Base-by-base conservation (phyloP, 768 basidiomycete genomes). In the Lyophyllum semitale region DNA sequence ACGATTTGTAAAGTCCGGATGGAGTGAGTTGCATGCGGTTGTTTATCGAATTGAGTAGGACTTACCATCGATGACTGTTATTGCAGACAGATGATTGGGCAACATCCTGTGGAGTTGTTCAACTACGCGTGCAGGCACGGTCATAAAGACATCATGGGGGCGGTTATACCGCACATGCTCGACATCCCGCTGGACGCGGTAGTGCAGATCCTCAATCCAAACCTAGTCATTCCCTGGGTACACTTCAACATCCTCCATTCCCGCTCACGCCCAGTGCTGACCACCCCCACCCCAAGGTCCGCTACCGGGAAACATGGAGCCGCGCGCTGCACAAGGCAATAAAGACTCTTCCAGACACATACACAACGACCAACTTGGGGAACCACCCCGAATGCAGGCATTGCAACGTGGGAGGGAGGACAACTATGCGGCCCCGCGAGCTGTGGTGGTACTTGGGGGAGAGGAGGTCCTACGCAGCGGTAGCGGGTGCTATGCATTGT, bases 1-100 rank as follows among this genome's bases (percentile, higher is more conserved):
- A 45, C 26, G 32, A 38, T 56, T 5, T 59, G 50, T 35, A 26
- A 48, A 17, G n/a, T 48, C 7, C 45, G 45, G 1, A 57, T 57
- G 55, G 38, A 48, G 55, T 51, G 44, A 45, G 54, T 35, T 11
- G n/a, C n/a, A n/a, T n/a, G n/a, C n/a, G n/a, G n/a, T n/a, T n/a
- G n/a, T n/a, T n/a, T n/a, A n/a, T n/a, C n/a, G n/a, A n/a, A n/a
- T n/a, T n/a, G n/a, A n/a, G n/a, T n/a, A n/a, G n/a, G n/a, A 18
- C 18, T 3, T 29, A 13, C n/a, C 9, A 20, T n/a, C n/a, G n/a
- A n/a, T n/a, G n/a, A n/a, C 26, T 4, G 15, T 40, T 3, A 25
- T 13, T 20, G 1, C 20, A 57, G 55, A 8, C 26, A 52, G 2
- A n/a, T 30, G n/a, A 50, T 55, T 30, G 13, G 45, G 12, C 6